Evolutionary conservation across 2,329 filamentous ascomycete genomes (phyloP).

Genomic region (Fusarium odoratissimum): DNA sequence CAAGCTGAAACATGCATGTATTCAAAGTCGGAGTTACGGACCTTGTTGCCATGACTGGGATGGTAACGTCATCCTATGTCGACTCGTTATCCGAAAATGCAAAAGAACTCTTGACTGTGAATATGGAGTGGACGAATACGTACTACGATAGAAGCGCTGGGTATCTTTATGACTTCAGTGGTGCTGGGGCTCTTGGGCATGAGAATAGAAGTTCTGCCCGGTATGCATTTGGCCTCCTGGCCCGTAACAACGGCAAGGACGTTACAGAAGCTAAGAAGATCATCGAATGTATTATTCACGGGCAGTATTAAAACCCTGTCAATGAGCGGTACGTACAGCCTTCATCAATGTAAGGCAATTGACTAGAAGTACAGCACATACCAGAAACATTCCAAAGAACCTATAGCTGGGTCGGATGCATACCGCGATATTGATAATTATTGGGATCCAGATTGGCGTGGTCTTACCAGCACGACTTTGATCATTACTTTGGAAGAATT

Average conservation of each 20-base stretch:
- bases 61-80: background rate
- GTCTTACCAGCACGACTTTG: conserved; percentile 69
- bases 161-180: conserved; percentile 52
- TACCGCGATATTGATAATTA: conserved; percentile 66
- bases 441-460: conserved; percentile 73
- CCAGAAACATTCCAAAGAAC: conserved; percentile 66
- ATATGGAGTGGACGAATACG: conserved; percentile 65
- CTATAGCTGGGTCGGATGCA: conserved; percentile 61
- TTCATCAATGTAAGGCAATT: background rate
- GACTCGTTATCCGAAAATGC: conserved; percentile 20
- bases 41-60: background rate
- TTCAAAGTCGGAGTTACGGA: background rate
- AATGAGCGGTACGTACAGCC: conserved; percentile 61
- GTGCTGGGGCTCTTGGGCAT: conserved; percentile 53
- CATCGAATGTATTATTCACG: conserved; percentile 63
- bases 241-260: conserved; percentile 63
- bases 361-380: conserved; percentile 55
- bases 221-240: conserved; percentile 69
- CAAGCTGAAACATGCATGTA: conserved; percentile 1
- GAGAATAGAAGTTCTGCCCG: conserved; percentile 68
- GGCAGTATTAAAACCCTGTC: conserved; percentile 62
- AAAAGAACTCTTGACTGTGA: conserved; percentile 28
- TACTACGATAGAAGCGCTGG: conserved; percentile 64
- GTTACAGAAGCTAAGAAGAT: conserved; percentile 63
- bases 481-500: conserved; percentile 71